These are phyloP conservation scores for Aquilaria malaccensis DNA, from an alignment of 345 rosid species.

Conservation along the genomic window DNA sequence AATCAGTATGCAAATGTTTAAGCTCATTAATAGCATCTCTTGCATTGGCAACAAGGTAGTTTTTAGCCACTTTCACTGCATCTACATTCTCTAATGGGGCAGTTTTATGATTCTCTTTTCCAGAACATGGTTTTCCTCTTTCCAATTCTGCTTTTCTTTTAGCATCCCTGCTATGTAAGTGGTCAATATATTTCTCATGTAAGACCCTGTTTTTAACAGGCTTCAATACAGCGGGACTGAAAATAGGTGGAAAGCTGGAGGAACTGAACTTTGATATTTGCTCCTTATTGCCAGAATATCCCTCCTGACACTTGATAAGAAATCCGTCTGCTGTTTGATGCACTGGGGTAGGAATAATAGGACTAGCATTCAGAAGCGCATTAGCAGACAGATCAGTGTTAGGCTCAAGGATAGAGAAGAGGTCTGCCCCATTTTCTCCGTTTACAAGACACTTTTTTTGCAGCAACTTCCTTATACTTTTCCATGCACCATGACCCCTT, in stretches of 20 bases:
- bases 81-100: conserved; percentile 23
- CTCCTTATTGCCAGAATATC: conserved; percentile 28
- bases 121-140: conserved; percentile 11
- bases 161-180: conserved; percentile 67
- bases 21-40: conserved; percentile 57
- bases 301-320: conserved; percentile 32
- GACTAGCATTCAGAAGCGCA: conserved; percentile 16
- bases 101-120: conserved; percentile 40
- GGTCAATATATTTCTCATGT: conserved; percentile 81
- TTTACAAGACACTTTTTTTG: conserved; percentile 44
- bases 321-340: conserved; percentile 25
- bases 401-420: conserved; percentile 74
- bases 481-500: conserved; percentile 37
- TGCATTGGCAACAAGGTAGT: conserved; percentile 40
- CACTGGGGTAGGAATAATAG: conserved; percentile 39
- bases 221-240: conserved; percentile 63
- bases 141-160: conserved; percentile 46
- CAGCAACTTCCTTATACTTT: conserved; percentile 48
- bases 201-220: conserved; percentile 55
- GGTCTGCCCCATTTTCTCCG: conserved; percentile 44
- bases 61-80: conserved; percentile 49
- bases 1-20: conserved; percentile 27
- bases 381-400: conserved; percentile 17
- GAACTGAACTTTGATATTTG: conserved; percentile 30
- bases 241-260: conserved; percentile 21